Percentiles rank a stretch among this genome's conserved stretches.
Evolutionary conservation across 148 eudicot species (phyloP).

Genomic region (Vaccinium vitisidaea): DNA sequence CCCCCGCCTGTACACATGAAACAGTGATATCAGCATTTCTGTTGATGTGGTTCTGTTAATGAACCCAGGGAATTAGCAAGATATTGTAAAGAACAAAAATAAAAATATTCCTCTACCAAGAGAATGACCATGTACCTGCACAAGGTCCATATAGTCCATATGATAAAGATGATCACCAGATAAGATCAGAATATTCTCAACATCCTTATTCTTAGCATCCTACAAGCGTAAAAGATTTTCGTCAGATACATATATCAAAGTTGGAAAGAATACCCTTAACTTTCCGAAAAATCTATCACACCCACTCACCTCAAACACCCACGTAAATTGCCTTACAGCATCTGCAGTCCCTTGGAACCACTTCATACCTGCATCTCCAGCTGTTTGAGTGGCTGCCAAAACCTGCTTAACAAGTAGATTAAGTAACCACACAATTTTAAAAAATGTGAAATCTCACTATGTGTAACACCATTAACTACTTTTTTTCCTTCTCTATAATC

Average conservation of each 20-base stretch:
- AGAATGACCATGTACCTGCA: conserved; percentile 58
- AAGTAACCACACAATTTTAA: not conserved
- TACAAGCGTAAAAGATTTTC: conserved; percentile 19
- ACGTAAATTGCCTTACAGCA: conserved; percentile 87
- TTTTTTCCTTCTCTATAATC: not conserved
- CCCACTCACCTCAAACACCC: conserved; percentile 80
- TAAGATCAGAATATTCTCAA: conserved; percentile 76
- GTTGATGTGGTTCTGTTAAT: conserved; percentile 79
- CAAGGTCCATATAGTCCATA: conserved; percentile 86
- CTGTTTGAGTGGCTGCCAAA: conserved; percentile 93
- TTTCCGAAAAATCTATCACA: not conserved
- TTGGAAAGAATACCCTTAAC: not conserved
- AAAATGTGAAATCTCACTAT: not conserved
- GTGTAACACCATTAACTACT: not conserved
- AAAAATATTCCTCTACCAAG: not conserved
- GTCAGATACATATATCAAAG: not conserved
- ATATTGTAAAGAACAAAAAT: not conserved
- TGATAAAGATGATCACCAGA: conserved; percentile 93
- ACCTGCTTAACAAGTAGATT: conserved; percentile 45
- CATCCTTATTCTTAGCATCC: conserved; percentile 83
- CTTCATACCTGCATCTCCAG: conserved; percentile 83
- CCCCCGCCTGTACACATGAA: conserved; percentile 80
- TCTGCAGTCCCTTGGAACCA: conserved; percentile 99
- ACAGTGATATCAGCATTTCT: conserved; percentile 85
- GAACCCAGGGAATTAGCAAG: conserved; percentile 10